phyloP scores from a whole-genome alignment of 23 red algal species.

The Chondrus crispus region DNA sequence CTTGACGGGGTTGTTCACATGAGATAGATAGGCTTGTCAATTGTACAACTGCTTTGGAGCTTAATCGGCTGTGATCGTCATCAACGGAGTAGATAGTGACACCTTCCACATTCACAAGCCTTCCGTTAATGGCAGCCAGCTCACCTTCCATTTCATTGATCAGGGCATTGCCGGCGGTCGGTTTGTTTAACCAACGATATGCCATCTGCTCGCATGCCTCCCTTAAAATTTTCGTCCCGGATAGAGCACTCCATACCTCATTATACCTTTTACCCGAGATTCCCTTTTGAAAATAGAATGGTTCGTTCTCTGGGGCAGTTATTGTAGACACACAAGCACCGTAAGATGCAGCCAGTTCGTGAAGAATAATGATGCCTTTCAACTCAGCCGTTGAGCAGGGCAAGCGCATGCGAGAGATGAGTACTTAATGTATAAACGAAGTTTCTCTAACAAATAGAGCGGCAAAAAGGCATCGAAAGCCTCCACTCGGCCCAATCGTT shows the following conservation, averaged over 20 bases:
- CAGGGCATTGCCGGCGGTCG: background rate
- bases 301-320: background rate
- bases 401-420: background rate
- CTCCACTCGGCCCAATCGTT: background rate
- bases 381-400: background rate
- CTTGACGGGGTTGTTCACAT: slow-evolving; percentile 10
- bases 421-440: background rate
- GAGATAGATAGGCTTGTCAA: background rate
- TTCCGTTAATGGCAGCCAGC: background rate
- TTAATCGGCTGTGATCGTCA: background rate
- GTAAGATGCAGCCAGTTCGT: slow-evolving; percentile 8
- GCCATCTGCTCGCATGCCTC: background rate
- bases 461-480: background rate
- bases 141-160: background rate
- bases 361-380: background rate
- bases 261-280: background rate
- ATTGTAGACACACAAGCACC: background rate
- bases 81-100: background rate
- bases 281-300: background rate
- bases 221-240: background rate
- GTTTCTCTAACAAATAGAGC: background rate
- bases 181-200: background rate
- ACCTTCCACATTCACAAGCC: background rate
- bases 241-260: background rate
- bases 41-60: background rate